Conservation (phyloP, 2,329 filamentous ascomycete species). For the Clonostachys rhizophaga region DNA sequence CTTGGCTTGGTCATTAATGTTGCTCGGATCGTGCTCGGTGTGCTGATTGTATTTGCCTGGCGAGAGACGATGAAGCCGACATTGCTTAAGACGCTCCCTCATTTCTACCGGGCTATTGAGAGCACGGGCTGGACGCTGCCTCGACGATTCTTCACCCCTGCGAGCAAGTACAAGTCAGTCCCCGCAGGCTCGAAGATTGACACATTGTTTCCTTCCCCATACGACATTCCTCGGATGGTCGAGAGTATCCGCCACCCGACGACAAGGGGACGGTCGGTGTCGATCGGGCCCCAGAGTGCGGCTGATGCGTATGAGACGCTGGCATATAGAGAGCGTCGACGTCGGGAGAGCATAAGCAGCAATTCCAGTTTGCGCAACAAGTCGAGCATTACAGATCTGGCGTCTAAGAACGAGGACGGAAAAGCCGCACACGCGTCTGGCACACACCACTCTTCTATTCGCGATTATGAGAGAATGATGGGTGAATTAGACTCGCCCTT, state of each 20-base stretch:
- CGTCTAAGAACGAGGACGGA: conserved; percentile 28
- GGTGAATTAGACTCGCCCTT: conserved; percentile 42
- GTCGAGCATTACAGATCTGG: conserved; percentile 34
- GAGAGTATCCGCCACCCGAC: conserved; percentile 74
- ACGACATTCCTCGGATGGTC: conserved; percentile 78
- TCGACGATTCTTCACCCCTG: conserved; percentile 84
- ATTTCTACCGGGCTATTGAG: conserved; percentile 83
- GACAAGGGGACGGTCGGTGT: conserved; percentile 71
- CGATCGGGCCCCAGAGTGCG: conserved; percentile 89
- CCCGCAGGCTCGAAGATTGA: conserved; percentile 64
- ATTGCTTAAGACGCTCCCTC: conserved; percentile 72
- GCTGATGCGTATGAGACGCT: conserved; percentile 95
- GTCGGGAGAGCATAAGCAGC: conserved; percentile 50
- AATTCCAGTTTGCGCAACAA: conserved; percentile 41
- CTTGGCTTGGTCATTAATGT: conserved; percentile 63
- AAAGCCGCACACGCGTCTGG: conserved; percentile 34
- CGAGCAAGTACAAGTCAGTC: conserved; percentile 85
- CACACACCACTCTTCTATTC: conserved; percentile 42
- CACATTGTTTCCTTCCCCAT: conserved; percentile 86
- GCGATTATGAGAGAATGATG: conserved; percentile 71
- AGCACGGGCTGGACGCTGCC: conserved; percentile 75
- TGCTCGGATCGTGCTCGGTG: conserved; percentile 70
- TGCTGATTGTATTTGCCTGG: conserved; percentile 84
- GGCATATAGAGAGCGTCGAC: conserved; percentile 72
- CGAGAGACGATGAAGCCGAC: conserved; percentile 83